phyloP scores from a whole-genome alignment of 1,284 basidiomycete species.

The Mycosarcoma maydis region DNA sequence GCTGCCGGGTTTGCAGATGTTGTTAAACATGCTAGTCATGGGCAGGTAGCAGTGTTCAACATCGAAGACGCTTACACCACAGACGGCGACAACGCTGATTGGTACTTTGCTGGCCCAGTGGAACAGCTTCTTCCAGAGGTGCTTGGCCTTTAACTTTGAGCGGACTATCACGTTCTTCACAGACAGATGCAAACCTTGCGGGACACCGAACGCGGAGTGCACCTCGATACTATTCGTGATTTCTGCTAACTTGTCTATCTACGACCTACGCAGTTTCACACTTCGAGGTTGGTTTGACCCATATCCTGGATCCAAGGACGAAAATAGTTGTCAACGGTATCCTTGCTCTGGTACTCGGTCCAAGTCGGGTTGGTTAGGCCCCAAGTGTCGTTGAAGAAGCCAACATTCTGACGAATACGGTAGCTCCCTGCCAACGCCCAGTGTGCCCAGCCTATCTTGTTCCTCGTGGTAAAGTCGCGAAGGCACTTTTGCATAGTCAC shows the following conservation, averaged over 20 bases:
- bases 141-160: neutral
- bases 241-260: too few relatives aligned
- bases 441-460: constrained; percentile 45
- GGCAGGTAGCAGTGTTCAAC: constrained; percentile 75
- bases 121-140: constrained; percentile 26
- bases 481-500: constrained; percentile 43
- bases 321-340: constrained; percentile 37
- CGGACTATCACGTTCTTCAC: neutral
- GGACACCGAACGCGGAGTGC: too few relatives aligned
- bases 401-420: constrained; percentile 19
- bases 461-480: constrained; percentile 39
- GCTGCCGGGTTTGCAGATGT: constrained; percentile 69
- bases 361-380: constrained; percentile 22
- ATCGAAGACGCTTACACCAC: constrained; percentile 65
- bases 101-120: constrained; percentile 39
- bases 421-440: constrained; percentile 41
- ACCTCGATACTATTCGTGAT: too few relatives aligned
- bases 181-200: too few relatives aligned
- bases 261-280: too few relatives aligned
- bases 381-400: constrained; percentile 42
- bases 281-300: constrained; percentile 42
- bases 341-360: constrained; percentile 18
- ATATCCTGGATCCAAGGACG: constrained; percentile 35
- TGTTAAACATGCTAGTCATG: constrained; percentile 68
- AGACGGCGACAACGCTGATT: constrained; percentile 14